Base-by-base conservation (phyloP, 2,329 filamentous ascomycete species). In the Neofusicoccum parvum region DNA sequence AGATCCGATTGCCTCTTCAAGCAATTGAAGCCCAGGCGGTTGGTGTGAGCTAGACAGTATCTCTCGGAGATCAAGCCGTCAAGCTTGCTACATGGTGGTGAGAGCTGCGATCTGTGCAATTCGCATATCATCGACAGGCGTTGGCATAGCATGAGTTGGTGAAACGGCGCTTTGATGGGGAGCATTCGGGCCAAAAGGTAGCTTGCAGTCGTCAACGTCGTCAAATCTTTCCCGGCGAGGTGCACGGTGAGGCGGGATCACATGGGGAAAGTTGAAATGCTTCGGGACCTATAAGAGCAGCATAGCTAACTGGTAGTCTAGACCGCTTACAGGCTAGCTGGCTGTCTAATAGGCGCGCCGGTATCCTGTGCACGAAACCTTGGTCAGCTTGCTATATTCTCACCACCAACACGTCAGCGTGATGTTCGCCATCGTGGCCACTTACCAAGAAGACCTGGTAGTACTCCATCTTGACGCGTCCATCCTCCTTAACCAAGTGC, bases 401-500 rank as follows among this genome's bases (percentile, higher is more conserved):
- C 37, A 39, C 20, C 23, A 56, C 36, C 37, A 54, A 6, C 50
- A 54, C 50, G 53, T 56, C 36, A 49, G 32, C 45, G 37, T 27
- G 20, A 23, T 3, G 20, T 23, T 23, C 20, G 20, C 20, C 20
- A 23, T 23, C 20, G 20, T 3, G 20, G 2, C 27, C 5, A 76
- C 81, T 76, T 67, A 85, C 83, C 69, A 86, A 67, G 70, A 85
- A 86, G 6, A 86, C 83, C 70, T 85, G 83, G 72, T 86, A 86
- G 68, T 81, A 83, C 36, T 79, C 75, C 77, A 85, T 79, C 74
- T 80, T 86, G 72, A 86, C 83, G 68, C 80, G 80, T 2, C 83
- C 86, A 54, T 83, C 80, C 49, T 78, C 78, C 3, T 83, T 81
- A 34, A 80, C 74, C 48, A 89, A 80, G 63, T 83, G 78, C 3